Evolutionary conservation across 176 grass and related monocot species (phyloP).

Genomic region (Panicum miliaceum): DNA sequence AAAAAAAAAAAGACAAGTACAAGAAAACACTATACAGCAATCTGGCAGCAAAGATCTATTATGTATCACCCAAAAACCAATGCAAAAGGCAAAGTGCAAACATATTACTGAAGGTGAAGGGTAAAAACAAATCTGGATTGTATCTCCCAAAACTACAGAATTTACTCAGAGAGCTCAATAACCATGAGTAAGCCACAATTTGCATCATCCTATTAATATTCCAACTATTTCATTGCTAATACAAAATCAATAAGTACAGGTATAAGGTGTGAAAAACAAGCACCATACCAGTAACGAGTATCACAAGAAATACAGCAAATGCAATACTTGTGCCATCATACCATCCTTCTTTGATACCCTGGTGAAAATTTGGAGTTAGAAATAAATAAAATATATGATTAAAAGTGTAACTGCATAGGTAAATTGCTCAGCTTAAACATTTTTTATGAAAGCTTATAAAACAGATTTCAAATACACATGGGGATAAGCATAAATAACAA

Average conservation of each 20-base stretch:
- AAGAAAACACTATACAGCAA: constrained; percentile 22
- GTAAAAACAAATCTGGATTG: not conserved
- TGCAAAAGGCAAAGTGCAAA: not conserved
- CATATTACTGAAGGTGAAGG: constrained; percentile 9
- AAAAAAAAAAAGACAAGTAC: constrained; percentile 11
- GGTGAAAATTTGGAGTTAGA: constrained; percentile 53
- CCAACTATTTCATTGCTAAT: constrained; percentile 11
- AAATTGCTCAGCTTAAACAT: not conserved
- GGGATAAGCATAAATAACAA: constrained; percentile 12
- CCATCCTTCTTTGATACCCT: constrained; percentile 98
- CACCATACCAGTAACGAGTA: constrained; percentile 90
- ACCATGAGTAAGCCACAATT: not conserved
- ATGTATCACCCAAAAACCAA: constrained; percentile 6
- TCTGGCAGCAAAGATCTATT: not conserved
- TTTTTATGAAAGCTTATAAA: constrained; percentile 7
- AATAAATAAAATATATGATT: constrained; percentile 29
- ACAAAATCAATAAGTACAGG: not conserved
- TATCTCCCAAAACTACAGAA: constrained; percentile 5
- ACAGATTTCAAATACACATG: constrained; percentile 1
- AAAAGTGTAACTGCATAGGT: constrained; percentile 26
- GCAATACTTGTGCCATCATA: constrained; percentile 91
- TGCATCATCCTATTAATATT: constrained; percentile 23
- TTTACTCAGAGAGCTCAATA: not conserved
- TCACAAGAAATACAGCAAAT: constrained; percentile 94
- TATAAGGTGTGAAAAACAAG: constrained; percentile 16